These are phyloP conservation scores for Penicillium coffeae DNA, from an alignment of 495 filamentous ascomycete species.

Conservation along the genomic window DNA sequence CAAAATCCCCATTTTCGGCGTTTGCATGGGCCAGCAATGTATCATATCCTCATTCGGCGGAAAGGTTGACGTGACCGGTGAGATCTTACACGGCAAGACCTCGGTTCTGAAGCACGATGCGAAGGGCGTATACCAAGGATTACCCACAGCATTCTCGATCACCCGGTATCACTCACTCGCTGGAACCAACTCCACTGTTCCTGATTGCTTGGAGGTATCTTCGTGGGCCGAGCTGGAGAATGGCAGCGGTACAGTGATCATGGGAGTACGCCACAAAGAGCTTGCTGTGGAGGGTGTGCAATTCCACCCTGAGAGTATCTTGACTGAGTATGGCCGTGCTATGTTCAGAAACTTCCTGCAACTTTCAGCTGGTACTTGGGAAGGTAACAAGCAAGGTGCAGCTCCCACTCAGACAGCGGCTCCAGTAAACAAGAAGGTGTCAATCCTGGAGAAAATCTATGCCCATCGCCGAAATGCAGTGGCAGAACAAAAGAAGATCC, in stretches of 20 bases:
- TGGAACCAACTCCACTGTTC: slow-evolving; percentile 85
- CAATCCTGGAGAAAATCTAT: slow-evolving; percentile 90
- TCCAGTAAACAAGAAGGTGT: slow-evolving; percentile 57
- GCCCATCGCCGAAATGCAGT: slow-evolving; percentile 75
- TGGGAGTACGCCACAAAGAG: slow-evolving; percentile 94
- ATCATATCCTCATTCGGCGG: slow-evolving; percentile 91
- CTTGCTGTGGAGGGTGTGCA: slow-evolving; percentile 89
- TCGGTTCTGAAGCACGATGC: slow-evolving; percentile 82
- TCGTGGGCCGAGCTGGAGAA: slow-evolving; percentile 71
- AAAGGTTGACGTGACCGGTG: slow-evolving; percentile 85
- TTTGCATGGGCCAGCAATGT: slow-evolving; percentile 99
- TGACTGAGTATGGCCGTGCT: slow-evolving; percentile 78
- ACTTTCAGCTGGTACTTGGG: slow-evolving; percentile 87
- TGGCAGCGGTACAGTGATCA: slow-evolving; percentile 71
- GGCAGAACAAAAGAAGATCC: slow-evolving; percentile 77
- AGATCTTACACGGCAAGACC: slow-evolving; percentile 97
- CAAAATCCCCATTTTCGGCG: slow-evolving; percentile 93
- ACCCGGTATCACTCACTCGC: slow-evolving; percentile 97
- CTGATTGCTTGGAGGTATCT: slow-evolving; percentile 80
- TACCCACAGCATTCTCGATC: slow-evolving; percentile 75
- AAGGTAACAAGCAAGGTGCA: slow-evolving; percentile 58
- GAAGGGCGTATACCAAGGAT: slow-evolving; percentile 78
- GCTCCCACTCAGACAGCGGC: slow-evolving; percentile 18
- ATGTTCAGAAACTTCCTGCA: slow-evolving; percentile 92
- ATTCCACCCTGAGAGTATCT: slow-evolving; percentile 96